Conservation (phyloP, 345 rosid genomes). For the Arabis alpina region DNA sequence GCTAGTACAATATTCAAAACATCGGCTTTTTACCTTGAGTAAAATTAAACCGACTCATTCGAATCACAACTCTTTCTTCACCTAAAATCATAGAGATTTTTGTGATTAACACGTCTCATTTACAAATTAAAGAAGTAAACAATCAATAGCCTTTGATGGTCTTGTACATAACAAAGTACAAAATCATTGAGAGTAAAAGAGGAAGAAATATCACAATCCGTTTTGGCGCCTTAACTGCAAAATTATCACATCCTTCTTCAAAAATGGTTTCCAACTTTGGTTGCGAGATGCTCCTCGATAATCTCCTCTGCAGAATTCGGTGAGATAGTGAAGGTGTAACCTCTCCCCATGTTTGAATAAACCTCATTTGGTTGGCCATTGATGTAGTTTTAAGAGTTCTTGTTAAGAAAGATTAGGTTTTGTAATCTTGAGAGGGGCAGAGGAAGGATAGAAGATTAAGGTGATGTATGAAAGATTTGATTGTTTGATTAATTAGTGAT, state of each 20-base stretch:
- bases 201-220: slow-evolving; percentile 48
- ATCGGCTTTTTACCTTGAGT: neutral
- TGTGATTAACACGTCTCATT: slow-evolving; percentile 27
- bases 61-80: neutral
- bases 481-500: slow-evolving; percentile 3
- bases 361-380: slow-evolving; percentile 50
- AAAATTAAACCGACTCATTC: neutral
- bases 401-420: neutral
- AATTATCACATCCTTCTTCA: slow-evolving; percentile 47
- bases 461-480: neutral
- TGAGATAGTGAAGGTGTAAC: slow-evolving; percentile 45
- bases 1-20: neutral
- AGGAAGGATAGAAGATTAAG: slow-evolving; percentile 5
- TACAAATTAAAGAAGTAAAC: neutral
- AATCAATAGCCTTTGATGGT: slow-evolving; percentile 34
- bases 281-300: slow-evolving; percentile 31
- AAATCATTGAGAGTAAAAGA: slow-evolving; percentile 36
- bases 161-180: slow-evolving; percentile 43
- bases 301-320: slow-evolving; percentile 34
- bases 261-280: slow-evolving; percentile 51
- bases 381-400: slow-evolving; percentile 13
- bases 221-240: slow-evolving; percentile 39
- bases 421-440: slow-evolving; percentile 10
- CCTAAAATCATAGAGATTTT: slow-evolving; percentile 23
- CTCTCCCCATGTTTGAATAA: slow-evolving; percentile 47